phyloP scores from a whole-genome alignment of 2,329 filamentous ascomycete genomes.

The Metarhizium sp. region DNA sequence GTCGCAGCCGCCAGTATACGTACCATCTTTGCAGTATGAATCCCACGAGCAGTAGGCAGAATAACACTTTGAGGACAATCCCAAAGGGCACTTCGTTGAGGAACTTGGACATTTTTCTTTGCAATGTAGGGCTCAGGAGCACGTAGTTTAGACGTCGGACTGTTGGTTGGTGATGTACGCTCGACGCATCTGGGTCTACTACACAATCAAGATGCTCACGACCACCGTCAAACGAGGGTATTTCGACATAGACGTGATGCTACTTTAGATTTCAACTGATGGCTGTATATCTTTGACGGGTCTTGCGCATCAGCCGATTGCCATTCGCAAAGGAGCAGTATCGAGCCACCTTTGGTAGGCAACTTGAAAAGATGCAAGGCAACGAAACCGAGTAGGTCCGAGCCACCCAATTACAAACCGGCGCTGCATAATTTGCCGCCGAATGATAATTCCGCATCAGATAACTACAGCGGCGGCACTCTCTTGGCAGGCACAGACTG shows the following conservation, averaged over 20 bases:
- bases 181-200: neutral
- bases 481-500: neutral
- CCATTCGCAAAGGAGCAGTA: neutral
- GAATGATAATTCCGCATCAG: neutral
- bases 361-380: neutral
- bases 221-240: neutral
- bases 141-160: neutral
- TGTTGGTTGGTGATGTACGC: neutral
- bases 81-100: neutral
- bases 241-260: neutral
- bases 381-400: neutral
- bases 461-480: neutral
- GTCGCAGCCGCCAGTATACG: constrained; percentile 2
- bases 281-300: neutral
- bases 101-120: neutral
- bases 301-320: neutral
- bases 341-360: neutral
- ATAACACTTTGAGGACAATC: neutral
- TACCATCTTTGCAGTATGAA: neutral
- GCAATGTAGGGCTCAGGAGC: neutral
- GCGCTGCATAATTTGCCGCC: neutral
- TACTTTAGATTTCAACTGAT: neutral
- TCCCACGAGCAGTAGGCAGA: neutral
- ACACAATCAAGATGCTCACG: neutral
- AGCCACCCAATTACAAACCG: neutral